Evolutionary conservation across 257 asterid genomes (phyloP).

Genomic region (Capsicum chinense): DNA sequence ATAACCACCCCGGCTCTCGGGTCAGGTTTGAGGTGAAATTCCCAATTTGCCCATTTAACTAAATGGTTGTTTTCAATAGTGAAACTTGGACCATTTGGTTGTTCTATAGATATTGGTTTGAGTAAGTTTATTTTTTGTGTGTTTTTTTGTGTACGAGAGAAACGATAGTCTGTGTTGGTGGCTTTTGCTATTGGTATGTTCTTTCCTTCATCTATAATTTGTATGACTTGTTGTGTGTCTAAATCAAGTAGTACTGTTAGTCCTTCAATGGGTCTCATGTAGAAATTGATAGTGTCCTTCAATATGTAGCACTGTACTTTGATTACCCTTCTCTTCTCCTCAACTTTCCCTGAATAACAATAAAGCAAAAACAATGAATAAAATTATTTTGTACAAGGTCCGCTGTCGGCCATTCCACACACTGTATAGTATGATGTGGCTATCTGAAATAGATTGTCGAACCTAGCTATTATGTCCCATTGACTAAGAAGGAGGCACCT

Average conservation of each 20-base stretch:
- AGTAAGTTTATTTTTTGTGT: slow-evolving; percentile 50
- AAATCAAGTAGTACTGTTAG: slow-evolving; percentile 76
- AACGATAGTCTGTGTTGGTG: slow-evolving; percentile 83
- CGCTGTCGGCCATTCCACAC: too few species aligned
- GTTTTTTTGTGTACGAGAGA: slow-evolving; percentile 56
- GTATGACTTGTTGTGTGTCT: slow-evolving; percentile 67
- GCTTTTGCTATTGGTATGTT: slow-evolving; percentile 83
- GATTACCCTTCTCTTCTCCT: slow-evolving; percentile 72
- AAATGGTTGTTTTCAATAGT: slow-evolving; percentile 64
- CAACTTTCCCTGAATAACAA: slow-evolving; percentile 54
- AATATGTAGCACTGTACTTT: slow-evolving; percentile 82
- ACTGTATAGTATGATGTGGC: too few species aligned
- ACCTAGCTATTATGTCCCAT: too few species aligned
- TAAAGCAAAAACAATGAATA: too few species aligned
- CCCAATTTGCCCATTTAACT: slow-evolving; percentile 98
- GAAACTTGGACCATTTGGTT: slow-evolving; percentile 93
- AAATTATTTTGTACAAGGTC: too few species aligned
- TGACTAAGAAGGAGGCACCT: too few species aligned
- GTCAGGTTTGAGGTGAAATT: slow-evolving; percentile 88
- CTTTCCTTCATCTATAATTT: slow-evolving; percentile 66
- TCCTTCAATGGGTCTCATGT: slow-evolving; percentile 98
- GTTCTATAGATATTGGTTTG: slow-evolving; percentile 92
- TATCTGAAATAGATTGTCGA: too few species aligned
- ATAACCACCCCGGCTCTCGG: slow-evolving; percentile 85
- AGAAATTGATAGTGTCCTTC: slow-evolving; percentile 88